These are phyloP conservation scores for Botrytis squamosa DNA, from an alignment of 2,329 filamentous ascomycete species.

Conservation along the genomic window DNA sequence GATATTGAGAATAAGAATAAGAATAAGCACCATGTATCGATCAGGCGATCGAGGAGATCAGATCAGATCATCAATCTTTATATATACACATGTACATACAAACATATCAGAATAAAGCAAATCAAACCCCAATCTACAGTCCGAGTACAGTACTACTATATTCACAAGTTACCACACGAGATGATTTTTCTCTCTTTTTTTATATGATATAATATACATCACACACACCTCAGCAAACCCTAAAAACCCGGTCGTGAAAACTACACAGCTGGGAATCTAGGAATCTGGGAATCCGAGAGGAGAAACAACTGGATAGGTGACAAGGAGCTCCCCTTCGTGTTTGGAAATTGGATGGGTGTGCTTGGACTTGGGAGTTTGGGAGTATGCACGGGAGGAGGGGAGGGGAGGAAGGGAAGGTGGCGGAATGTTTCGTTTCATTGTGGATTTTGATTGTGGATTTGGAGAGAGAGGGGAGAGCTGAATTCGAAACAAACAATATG, in stretches of 20 bases:
- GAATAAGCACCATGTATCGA: not conserved
- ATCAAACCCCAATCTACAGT: not conserved
- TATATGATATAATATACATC: not conserved
- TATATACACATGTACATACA: not conserved
- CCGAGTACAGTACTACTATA: not conserved
- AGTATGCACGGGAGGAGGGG: not conserved
- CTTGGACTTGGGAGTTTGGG: not conserved
- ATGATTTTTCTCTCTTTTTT: not conserved
- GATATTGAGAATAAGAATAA: not conserved
- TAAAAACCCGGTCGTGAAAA: not conserved
- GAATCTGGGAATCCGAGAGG: not conserved
- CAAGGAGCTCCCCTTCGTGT: not conserved
- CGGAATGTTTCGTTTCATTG: not conserved
- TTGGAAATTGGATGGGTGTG: not conserved
- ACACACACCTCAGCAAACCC: not conserved
- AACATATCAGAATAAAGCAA: not conserved
- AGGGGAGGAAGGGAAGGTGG: not conserved
- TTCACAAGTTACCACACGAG: not conserved
- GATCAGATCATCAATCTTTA: not conserved
- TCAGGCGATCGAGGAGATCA: not conserved
- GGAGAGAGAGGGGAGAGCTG: not conserved
- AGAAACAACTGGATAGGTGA: not conserved
- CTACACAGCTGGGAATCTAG: not conserved
- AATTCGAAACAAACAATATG: not conserved
- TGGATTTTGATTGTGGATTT: not conserved